Percentiles rank a stretch among this genome's conserved stretches.
Evolutionary conservation across 768 basidiomycete genomes (phyloP).

Genomic region (Suillus cothurnatus): DNA sequence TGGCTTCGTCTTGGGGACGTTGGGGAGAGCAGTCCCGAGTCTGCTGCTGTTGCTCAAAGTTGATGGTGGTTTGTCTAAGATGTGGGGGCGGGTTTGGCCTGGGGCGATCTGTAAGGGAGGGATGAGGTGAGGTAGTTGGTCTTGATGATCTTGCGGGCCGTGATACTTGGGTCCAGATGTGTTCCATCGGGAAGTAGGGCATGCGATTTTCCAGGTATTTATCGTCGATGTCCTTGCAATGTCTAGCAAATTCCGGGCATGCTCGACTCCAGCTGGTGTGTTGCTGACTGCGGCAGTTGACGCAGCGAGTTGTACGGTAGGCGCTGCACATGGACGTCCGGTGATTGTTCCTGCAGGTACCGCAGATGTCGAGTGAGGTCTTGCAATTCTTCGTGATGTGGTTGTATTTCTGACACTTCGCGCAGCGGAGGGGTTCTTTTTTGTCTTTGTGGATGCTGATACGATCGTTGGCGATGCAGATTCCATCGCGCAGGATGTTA

Average conservation of each 20-base stretch:
- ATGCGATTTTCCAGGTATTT: background rate
- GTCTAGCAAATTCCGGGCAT: background rate
- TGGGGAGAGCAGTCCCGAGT: no score
- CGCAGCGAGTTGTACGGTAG: accelerated
- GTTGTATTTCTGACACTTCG: background rate
- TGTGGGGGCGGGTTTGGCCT: no score
- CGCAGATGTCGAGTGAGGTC: background rate
- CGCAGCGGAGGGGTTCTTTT: background rate
- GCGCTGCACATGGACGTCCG: background rate
- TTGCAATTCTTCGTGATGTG: background rate
- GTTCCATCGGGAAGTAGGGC: background rate
- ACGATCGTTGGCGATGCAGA: background rate
- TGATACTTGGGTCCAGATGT: background rate
- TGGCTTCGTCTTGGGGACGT: no score
- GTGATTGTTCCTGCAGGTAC: accelerated
- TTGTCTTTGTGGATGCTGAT: background rate
- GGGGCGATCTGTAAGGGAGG: no score
- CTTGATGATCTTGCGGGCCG: background rate
- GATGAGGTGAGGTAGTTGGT: no score
- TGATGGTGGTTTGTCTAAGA: no score
- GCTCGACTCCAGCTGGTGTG: background rate
- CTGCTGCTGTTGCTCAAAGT: no score
- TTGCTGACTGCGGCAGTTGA: background rate
- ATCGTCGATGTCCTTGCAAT: background rate
- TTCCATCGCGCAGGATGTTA: background rate